Base-by-base conservation (phyloP, 768 basidiomycete species). In the Nevesoporus exiguus region DNA sequence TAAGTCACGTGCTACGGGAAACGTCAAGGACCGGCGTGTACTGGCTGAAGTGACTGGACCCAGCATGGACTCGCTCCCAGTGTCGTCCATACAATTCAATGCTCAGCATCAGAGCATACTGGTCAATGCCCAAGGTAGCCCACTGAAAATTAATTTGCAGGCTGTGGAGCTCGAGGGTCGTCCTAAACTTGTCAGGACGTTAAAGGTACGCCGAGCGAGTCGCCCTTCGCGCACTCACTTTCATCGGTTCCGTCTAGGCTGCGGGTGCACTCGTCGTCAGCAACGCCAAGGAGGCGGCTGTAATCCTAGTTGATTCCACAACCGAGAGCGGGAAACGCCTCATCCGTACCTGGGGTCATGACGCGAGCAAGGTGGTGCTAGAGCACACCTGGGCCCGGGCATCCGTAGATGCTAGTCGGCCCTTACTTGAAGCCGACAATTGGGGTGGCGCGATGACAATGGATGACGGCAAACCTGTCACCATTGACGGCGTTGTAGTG, bases 251-350 rank as follows among this genome's bases (percentile, higher is more conserved):
- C 27, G n/a, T 52, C 57, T 31, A 87, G 86, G 76, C 71, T 66
- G 72, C 77, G 14, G 86, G 86, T 30, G 87, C 82, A 4, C 52
- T 67, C 17, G 78, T 84, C 43, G 75, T 73, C 53, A 74, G 71
- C 47, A 77, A 80, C 54, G 77, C 81, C 9, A 76, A 73, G 43
- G 73, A 78, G 47, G 80, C 86, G 0, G 68, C 76, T 19, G 71
- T 88, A 24, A 80, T 88, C 42, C 70, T 90, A 5, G 82, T 89
- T 7, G 80, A 87, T 57, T 66, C 79, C 2, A 67, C 70, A 17
- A 75, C 80, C 0, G 62, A 71, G n/a, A 75, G 78, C 39, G 85
- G 86, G 25, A 72, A 73, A 61, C 74, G 76, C 17, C 80, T 86
- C 60, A 76, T 86, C 54, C 76, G 80, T 36, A 79, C 81, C 19